These are phyloP conservation scores for Apodospora peruviana DNA, from an alignment of 495 filamentous ascomycete genomes.

Conservation along the genomic window DNA sequence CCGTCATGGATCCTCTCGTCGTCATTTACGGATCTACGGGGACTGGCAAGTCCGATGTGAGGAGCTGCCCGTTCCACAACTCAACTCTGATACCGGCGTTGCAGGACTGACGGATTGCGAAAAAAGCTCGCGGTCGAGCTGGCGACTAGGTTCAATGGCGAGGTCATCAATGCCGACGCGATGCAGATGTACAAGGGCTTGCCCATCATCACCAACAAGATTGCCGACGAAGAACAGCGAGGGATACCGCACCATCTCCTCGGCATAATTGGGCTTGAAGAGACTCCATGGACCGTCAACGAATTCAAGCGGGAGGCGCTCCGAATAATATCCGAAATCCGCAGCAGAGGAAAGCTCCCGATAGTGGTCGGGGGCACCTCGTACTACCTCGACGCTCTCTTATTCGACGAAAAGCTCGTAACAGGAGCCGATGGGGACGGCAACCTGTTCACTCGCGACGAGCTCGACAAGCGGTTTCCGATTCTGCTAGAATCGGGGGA, in stretches of 20 bases:
- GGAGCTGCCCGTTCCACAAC: slow-evolving; percentile 5
- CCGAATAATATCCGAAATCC: slow-evolving; percentile 70
- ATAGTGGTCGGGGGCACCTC: slow-evolving; percentile 92
- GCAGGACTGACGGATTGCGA: not conserved
- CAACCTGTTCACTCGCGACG: slow-evolving; percentile 19
- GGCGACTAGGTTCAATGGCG: slow-evolving; percentile 77
- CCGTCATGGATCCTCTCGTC: slow-evolving; percentile 58
- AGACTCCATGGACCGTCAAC: slow-evolving; percentile 77
- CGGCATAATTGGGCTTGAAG: slow-evolving; percentile 63
- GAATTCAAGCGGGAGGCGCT: slow-evolving; percentile 65
- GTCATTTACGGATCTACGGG: slow-evolving; percentile 88
- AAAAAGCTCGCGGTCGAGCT: slow-evolving; percentile 85
- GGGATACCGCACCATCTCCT: slow-evolving; percentile 88
- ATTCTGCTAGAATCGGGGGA: slow-evolving; percentile 68
- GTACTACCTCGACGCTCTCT: slow-evolving; percentile 84
- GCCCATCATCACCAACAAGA: slow-evolving; percentile 94
- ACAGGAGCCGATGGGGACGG: slow-evolving; percentile 32
- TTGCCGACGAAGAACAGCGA: slow-evolving; percentile 65
- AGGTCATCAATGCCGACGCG: slow-evolving; percentile 97
- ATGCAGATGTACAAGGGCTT: slow-evolving; percentile 96
- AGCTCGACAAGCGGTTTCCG: slow-evolving; percentile 50
- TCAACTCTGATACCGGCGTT: not conserved
- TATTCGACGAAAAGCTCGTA: slow-evolving; percentile 67
- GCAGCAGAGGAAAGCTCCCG: slow-evolving; percentile 67
- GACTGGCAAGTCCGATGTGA: slow-evolving; percentile 96